Evolutionary conservation across 345 rosid genomes (phyloP).

Genomic region (Psidium guajava): DNA sequence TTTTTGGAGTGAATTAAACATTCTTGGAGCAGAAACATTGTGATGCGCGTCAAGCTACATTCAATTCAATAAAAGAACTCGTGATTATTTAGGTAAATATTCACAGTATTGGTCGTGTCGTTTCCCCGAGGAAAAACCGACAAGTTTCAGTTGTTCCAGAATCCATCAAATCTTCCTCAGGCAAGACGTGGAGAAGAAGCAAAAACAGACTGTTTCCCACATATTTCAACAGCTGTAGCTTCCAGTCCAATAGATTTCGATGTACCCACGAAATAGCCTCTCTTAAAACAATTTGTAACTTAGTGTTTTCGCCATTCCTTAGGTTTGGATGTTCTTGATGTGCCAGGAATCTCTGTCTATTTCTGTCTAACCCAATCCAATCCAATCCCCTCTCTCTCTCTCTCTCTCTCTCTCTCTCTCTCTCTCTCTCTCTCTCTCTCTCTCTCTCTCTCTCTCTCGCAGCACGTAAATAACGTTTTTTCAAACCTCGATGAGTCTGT

Average conservation of each 20-base stretch:
- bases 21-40: too few relatives aligned
- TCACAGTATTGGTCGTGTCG: not conserved
- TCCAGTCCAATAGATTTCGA: not conserved
- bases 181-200: constrained; percentile 51
- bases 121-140: not conserved
- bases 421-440: too few relatives aligned
- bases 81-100: not conserved
- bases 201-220: constrained; percentile 4
- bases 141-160: constrained; percentile 23
- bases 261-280: not conserved
- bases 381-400: not conserved
- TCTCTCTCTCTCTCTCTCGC: too few relatives aligned
- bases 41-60: not conserved
- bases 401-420: too few relatives aligned
- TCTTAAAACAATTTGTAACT: not conserved
- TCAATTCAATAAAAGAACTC: not conserved
- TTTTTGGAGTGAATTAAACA: too few relatives aligned
- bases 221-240: not conserved
- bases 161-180: constrained; percentile 5
- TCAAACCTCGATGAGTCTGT: too few relatives aligned
- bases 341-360: not conserved
- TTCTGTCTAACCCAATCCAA: not conserved
- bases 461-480: too few relatives aligned
- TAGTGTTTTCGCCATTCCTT: not conserved
- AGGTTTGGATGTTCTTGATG: not conserved